phyloP scores from a whole-genome alignment of 78 protist species.

The Creolimax fragrantissima region DNA sequence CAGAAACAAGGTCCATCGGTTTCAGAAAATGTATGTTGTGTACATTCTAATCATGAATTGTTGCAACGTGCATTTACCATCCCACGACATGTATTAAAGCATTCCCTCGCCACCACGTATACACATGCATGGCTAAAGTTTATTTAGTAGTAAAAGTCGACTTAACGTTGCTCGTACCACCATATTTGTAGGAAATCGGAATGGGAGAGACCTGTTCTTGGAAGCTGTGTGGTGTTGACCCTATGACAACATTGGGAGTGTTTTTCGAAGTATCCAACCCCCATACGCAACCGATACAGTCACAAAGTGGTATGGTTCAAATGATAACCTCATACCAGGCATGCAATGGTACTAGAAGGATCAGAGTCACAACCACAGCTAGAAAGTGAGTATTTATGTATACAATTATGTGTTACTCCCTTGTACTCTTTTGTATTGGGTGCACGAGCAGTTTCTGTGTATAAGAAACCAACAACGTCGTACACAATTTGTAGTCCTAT shows the following conservation, averaged over 20 bases:
- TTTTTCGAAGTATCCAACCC: constrained; percentile 25
- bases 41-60: no score
- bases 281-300: background rate
- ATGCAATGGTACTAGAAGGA: background rate
- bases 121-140: no score
- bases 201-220: constrained; percentile 18
- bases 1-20: background rate
- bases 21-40: background rate
- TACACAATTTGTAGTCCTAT: no score
- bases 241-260: background rate
- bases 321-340: constrained; percentile 9
- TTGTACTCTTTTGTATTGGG: no score
- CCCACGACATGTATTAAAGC: no score
- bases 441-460: no score
- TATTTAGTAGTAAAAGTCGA: no score
- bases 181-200: background rate
- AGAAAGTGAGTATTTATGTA: constrained; percentile 5
- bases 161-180: background rate
- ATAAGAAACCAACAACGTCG: no score
- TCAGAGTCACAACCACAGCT: constrained; percentile 88
- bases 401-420: no score
- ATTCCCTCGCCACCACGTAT: no score
- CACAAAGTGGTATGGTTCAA: background rate
- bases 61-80: no score
- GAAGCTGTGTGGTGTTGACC: constrained; percentile 17